Evolutionary conservation across 2,329 filamentous ascomycete genomes (phyloP).

Genomic region (Fusarium austroafricanum): DNA sequence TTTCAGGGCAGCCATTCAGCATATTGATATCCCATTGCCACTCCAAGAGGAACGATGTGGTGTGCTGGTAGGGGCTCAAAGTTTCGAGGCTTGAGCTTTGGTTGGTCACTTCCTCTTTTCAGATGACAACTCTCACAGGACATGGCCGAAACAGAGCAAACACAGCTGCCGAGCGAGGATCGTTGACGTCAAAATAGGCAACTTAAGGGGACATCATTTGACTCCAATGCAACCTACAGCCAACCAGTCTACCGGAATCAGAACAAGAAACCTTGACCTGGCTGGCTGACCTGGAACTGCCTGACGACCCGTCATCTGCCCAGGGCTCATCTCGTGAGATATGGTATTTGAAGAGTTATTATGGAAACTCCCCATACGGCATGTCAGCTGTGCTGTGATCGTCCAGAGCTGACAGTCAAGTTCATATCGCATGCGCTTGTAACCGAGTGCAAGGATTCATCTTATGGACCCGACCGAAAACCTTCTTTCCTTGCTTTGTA

Average conservation of each 20-base stretch:
- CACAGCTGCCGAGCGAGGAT: slow-evolving; percentile 16
- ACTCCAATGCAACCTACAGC: slow-evolving; percentile 10
- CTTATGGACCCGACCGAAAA: slow-evolving; percentile 7
- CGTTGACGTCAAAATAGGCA: slow-evolving; percentile 10
- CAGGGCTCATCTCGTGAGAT: slow-evolving; percentile 6
- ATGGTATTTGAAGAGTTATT: slow-evolving; percentile 2
- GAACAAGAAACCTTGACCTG: slow-evolving; percentile 18
- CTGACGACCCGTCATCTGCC: slow-evolving; percentile 26
- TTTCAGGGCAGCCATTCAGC: slow-evolving; percentile 13
- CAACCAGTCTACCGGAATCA: slow-evolving; percentile 20
- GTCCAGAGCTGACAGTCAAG: slow-evolving; percentile 19
- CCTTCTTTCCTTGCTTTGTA: slow-evolving; percentile 18
- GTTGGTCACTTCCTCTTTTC: slow-evolving; percentile 14
- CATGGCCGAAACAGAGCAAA: slow-evolving; percentile 23
- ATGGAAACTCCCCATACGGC: slow-evolving; percentile 19
- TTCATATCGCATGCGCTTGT: slow-evolving; percentile 7
- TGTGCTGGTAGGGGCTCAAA: slow-evolving; percentile 12
- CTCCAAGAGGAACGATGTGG: slow-evolving; percentile 30
- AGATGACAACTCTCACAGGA: slow-evolving; percentile 9
- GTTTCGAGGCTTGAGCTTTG: slow-evolving; percentile 12
- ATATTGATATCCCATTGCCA: slow-evolving; percentile 8
- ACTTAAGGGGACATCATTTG: slow-evolving; percentile 20
- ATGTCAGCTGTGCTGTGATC: slow-evolving; percentile 18
- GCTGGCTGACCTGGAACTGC: slow-evolving; percentile 27
- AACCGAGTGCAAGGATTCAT: slow-evolving; percentile 24